These are phyloP conservation scores for Kurtzmaniella quercitrusa DNA, from an alignment of 1,139 yeast species.

Conservation along the genomic window DNA sequence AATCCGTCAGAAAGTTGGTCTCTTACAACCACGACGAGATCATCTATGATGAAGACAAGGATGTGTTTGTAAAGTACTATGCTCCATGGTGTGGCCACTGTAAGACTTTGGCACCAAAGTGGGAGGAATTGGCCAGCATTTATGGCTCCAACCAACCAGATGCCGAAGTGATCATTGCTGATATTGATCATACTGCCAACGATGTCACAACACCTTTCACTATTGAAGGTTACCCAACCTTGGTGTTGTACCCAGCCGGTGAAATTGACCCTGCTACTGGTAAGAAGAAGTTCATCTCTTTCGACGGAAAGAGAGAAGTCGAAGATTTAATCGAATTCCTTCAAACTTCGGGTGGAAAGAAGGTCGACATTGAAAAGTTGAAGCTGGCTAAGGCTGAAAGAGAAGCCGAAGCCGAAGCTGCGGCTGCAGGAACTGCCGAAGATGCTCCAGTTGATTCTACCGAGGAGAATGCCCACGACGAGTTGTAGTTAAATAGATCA, in stretches of 20 bases:
- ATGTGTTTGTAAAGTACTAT: conserved; percentile 87
- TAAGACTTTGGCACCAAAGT: conserved; percentile 89
- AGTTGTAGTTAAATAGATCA: conserved; percentile 24
- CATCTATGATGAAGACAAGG: conserved; percentile 67
- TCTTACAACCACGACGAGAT: conserved; percentile 77
- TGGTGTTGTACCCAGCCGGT: conserved; percentile 90
- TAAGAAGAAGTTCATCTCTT: conserved; percentile 60
- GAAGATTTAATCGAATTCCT: conserved; percentile 70
- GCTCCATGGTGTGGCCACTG: conserved; percentile 99
- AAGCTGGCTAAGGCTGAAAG: conserved; percentile 28
- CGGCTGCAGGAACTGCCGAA: too few species aligned
- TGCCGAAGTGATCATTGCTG: conserved; percentile 67
- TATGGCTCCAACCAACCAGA: conserved; percentile 47
- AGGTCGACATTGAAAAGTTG: conserved; percentile 46
- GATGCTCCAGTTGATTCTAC: conserved; percentile 1
- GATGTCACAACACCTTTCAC: conserved; percentile 69
- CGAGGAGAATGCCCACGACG: conserved; percentile 34
- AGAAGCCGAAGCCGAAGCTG: conserved; percentile 18
- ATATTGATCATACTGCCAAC: conserved; percentile 84
- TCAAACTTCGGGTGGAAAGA: conserved; percentile 56
- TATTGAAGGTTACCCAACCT: conserved; percentile 90
- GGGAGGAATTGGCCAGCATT: conserved; percentile 78
- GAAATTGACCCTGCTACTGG: conserved; percentile 56
- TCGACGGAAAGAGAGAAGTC: conserved; percentile 69
- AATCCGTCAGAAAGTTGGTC: conserved; percentile 74